A percentile compares a stretch with the other conserved stretches of the same genome.
These are phyloP conservation scores for Jatropha curcas DNA, from an alignment of 345 rosid genomes.

Conservation along the genomic window DNA sequence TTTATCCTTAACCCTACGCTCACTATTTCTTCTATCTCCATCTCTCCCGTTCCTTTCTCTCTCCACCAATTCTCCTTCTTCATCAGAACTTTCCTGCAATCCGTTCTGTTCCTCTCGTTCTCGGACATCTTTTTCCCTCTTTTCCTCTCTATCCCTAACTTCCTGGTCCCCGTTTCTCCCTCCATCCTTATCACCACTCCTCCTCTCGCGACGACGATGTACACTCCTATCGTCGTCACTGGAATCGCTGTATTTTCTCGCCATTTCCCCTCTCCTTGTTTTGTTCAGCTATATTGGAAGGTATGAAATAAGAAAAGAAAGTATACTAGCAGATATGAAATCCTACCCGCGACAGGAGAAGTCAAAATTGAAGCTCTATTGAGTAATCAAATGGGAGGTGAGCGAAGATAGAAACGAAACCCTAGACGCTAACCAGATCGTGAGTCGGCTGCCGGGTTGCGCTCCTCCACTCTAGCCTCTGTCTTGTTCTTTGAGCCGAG, in stretches of 20 bases:
- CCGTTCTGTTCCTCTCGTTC: background rate
- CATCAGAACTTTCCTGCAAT: slow-evolving; percentile 17
- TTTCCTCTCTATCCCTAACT: background rate
- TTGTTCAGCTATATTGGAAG: background rate
- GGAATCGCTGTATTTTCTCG: slow-evolving; percentile 27
- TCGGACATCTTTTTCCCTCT: background rate
- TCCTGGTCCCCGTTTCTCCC: slow-evolving; percentile 5
- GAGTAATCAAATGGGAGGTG: no score
- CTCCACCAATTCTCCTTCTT: slow-evolving; percentile 26
- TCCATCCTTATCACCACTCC: slow-evolving; percentile 8
- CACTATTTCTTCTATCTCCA: background rate
- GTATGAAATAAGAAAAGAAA: background rate
- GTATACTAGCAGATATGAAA: no score
- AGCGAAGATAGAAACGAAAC: no score
- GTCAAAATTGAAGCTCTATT: no score
- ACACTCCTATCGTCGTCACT: slow-evolving; percentile 17
- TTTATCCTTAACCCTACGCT: background rate
- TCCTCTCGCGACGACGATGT: slow-evolving; percentile 14
- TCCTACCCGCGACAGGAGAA: no score
- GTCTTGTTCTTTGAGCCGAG: no score
- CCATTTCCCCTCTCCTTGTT: slow-evolving; percentile 7
- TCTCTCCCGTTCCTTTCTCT: background rate
- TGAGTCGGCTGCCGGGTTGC: no score
- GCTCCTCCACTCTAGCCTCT: no score
- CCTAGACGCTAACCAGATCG: no score